Evolutionary conservation across 371 early-diverging fungal genomes (phyloP).

Genomic region (Actinomortierella ambigua): DNA sequence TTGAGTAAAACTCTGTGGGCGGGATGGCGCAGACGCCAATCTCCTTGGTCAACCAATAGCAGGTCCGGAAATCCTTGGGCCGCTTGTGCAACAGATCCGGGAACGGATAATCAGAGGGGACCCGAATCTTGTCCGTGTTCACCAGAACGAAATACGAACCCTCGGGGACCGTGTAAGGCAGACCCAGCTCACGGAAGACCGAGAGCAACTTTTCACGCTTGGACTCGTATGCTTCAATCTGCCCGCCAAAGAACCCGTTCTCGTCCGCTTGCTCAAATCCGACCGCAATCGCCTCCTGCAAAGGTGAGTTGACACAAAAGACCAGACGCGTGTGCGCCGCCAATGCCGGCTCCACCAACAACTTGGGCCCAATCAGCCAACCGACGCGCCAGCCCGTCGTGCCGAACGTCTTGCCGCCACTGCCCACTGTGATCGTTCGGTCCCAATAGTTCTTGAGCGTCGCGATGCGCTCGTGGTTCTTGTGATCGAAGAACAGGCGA

Average conservation of each 20-base stretch:
- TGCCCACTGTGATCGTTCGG: conserved; percentile 93
- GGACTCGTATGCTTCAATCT: conserved; percentile 67
- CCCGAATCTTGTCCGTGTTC: conserved; percentile 70
- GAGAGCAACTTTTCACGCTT: conserved; percentile 78
- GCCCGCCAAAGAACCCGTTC: conserved; percentile 73
- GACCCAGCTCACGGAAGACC: conserved; percentile 70
- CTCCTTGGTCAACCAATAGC: conserved; percentile 88
- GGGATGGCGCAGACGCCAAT: conserved; percentile 95
- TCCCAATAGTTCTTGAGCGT: conserved; percentile 87
- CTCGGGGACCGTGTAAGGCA: conserved; percentile 87
- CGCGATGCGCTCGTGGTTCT: conserved; percentile 77
- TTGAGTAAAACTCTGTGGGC: conserved; percentile 88
- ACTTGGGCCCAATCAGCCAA: conserved; percentile 87
- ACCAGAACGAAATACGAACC: conserved; percentile 95
- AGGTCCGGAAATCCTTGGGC: conserved; percentile 80
- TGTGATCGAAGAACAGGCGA: conserved; percentile 81
- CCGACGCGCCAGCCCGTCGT: conserved; percentile 98
- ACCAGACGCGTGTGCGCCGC: conserved; percentile 91
- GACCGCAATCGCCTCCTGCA: conserved; percentile 89
- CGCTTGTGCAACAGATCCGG: conserved; percentile 66
- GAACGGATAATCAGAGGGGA: conserved; percentile 70
- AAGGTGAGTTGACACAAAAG: conserved; percentile 88
- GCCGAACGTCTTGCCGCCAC: conserved; percentile 93
- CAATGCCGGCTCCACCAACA: conserved; percentile 76
- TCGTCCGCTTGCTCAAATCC: conserved; percentile 72